Evolutionary conservation across 345 rosid genomes (phyloP), one percentile per base, ranked within the genome.

Genomic region (Arabis hirsuta): DNA sequence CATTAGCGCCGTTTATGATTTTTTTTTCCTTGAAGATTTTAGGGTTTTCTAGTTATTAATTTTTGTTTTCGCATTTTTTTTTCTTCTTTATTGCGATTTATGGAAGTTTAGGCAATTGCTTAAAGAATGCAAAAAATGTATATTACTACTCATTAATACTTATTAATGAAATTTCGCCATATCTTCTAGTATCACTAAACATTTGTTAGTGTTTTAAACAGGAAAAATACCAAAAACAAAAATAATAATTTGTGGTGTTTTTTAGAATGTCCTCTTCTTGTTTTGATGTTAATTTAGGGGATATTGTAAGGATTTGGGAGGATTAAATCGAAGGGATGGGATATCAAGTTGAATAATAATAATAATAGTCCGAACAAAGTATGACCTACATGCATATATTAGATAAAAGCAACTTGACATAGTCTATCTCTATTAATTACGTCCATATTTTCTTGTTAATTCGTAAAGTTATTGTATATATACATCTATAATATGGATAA

Each of bases 311-410:
- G 41, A 36, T 36, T 68, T 55, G 39, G 52, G 27, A 12, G 38
- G 14, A 41, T 42, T 39, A 24, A 22, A 67, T 13, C 57, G 44
- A 67, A 53, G 38, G 58, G 58, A 74, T 45, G 64, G 31, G 57
- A 61, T 43, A 45, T 6, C 32, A 54, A 68, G 59, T 63, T 62
- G 60, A 63, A 69, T 62, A 69, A 69, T 62, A 69, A 62, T 38
- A 69, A 38, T 34, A 29, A 34, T 22, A 22, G 24, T 34, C 6
- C 70, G 57, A 71, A 76, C 66, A 69, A 47, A 55, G 71, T 46
- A 55, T 76, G 79, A 69, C 66, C 79, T 69, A 76, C 79, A 76
- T 69, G 71, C 75, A 69, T 39, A 69, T 39, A 62, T 54, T 60
- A 69, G 55, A 62, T 62, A 76, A 55, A 62, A 69, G 65, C 79